Conservation (phyloP, 345 rosid genomes). For the Aethionema arabicum region DNA sequence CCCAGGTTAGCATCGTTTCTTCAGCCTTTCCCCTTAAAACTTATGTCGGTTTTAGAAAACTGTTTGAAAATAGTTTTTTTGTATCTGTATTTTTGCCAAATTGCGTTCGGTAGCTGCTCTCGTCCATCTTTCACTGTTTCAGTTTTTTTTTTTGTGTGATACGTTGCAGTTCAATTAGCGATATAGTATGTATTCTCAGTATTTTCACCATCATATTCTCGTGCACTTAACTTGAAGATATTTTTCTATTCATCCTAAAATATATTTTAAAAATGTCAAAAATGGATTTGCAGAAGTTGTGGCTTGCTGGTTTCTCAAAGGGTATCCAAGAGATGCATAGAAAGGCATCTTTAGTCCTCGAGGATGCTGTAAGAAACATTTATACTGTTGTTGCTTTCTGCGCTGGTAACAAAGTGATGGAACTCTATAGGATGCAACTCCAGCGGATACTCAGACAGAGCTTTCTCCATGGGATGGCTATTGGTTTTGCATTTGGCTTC, state of each 20-base stretch:
- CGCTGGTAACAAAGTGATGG: slow-evolving; percentile 99
- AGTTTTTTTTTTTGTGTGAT: not conserved
- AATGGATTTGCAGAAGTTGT: slow-evolving; percentile 70
- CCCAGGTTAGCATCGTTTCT: slow-evolving; percentile 69
- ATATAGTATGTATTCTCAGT: slow-evolving; percentile 1
- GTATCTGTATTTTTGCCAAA: not conserved
- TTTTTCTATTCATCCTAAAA: not conserved
- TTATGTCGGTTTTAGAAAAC: slow-evolving; percentile 1
- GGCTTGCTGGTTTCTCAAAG: slow-evolving; percentile 99
- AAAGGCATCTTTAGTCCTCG: slow-evolving; percentile 98
- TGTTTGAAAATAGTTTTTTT: slow-evolving; percentile 2
- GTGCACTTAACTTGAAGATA: slow-evolving; percentile 7
- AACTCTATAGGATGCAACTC: slow-evolving; percentile 85
- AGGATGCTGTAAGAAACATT: slow-evolving; percentile 98
- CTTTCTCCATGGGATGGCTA: slow-evolving; percentile 87
- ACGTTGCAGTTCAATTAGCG: not conserved
- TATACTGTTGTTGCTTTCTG: slow-evolving; percentile 99
- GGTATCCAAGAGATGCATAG: slow-evolving; percentile 99
- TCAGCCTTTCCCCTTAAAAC: slow-evolving; percentile 5
- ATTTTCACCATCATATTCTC: slow-evolving; percentile 13
- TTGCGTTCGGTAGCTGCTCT: not conserved
- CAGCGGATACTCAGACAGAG: slow-evolving; percentile 81
- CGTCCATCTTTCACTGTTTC: slow-evolving; percentile 17
- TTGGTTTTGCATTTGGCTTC: slow-evolving; percentile 96
- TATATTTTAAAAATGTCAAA: slow-evolving; percentile 19